Evolutionary conservation across 2,329 filamentous ascomycete genomes (phyloP).

Genomic region (Fusarium buharicum): DNA sequence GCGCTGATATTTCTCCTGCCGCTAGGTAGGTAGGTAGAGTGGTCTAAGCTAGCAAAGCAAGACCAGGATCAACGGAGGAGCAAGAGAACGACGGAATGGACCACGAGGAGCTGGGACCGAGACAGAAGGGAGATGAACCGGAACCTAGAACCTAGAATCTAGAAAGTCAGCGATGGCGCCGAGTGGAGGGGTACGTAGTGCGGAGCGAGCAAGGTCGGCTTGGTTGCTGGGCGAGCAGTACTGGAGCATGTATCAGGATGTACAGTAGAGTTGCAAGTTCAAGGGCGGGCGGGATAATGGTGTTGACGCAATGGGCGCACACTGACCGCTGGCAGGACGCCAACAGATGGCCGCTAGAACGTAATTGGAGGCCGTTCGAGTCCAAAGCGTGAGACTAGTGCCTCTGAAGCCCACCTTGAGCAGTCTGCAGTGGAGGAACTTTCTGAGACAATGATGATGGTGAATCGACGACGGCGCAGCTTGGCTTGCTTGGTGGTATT

Average conservation of each 20-base stretch:
- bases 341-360: slow-evolving; percentile 26
- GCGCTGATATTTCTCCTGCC: slow-evolving; percentile 43
- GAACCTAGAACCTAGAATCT: slow-evolving; percentile 20
- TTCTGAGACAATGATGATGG: slow-evolving; percentile 39
- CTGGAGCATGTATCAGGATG: slow-evolving; percentile 38
- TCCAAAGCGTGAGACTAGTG: slow-evolving; percentile 34
- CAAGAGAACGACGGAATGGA: slow-evolving; percentile 24
- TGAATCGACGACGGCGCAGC: slow-evolving; percentile 27
- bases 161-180: slow-evolving; percentile 26
- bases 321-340: slow-evolving; percentile 25
- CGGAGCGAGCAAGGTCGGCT: background rate
- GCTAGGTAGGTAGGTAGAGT: slow-evolving; percentile 9
- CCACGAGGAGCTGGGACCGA: slow-evolving; percentile 25
- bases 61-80: slow-evolving; percentile 15
- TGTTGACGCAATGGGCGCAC: slow-evolving; percentile 48
- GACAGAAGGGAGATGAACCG: slow-evolving; percentile 10
- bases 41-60: slow-evolving; percentile 11
- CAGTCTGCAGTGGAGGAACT: slow-evolving; percentile 21
- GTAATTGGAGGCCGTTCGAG: slow-evolving; percentile 31
- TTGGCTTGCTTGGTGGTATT: slow-evolving; percentile 8
- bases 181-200: slow-evolving; percentile 18
- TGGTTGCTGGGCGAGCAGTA: slow-evolving; percentile 30
- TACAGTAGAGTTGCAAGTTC: slow-evolving; percentile 34
- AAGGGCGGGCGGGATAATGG: slow-evolving; percentile 34
- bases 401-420: slow-evolving; percentile 7